These are phyloP conservation scores for Piromyces sp. DNA, from an alignment of 192 early-diverging fungal genomes.

Conservation along the genomic window DNA sequence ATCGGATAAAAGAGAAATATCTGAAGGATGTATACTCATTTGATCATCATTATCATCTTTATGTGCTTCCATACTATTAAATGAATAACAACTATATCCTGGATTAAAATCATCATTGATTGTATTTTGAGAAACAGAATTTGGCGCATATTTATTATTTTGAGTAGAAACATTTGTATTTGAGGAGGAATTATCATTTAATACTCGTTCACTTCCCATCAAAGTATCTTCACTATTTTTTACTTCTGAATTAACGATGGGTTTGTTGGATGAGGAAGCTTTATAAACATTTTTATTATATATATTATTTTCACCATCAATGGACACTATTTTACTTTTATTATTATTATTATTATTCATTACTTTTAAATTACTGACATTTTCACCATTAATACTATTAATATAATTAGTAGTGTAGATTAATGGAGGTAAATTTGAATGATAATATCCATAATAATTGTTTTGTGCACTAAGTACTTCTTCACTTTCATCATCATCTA, in stretches of 20 bases:
- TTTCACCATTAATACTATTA: not conserved
- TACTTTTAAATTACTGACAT: not conserved
- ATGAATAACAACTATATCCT: not conserved
- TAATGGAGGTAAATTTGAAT: not conserved
- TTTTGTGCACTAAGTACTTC: not conserved
- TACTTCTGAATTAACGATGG: not conserved
- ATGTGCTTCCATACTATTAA: not conserved
- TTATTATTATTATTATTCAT: not conserved
- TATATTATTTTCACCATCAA: too few species aligned
- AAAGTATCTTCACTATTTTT: not conserved
- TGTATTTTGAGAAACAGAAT: not conserved
- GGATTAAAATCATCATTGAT: not conserved
- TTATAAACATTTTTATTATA: not conserved
- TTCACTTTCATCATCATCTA: not conserved
- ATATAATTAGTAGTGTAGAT: not conserved
- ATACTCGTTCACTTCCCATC: not conserved
- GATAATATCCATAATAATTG: not conserved
- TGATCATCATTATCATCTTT: not conserved
- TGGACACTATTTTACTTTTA: not conserved
- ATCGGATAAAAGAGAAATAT: not conserved
- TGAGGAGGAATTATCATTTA: too few species aligned
- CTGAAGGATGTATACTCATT: not conserved
- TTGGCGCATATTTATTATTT: not conserved
- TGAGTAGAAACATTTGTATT: not conserved
- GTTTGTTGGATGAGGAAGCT: not conserved